Conservation (phyloP, 805 yeast genomes). For the Ogataea trehaloabstinens region DNA sequence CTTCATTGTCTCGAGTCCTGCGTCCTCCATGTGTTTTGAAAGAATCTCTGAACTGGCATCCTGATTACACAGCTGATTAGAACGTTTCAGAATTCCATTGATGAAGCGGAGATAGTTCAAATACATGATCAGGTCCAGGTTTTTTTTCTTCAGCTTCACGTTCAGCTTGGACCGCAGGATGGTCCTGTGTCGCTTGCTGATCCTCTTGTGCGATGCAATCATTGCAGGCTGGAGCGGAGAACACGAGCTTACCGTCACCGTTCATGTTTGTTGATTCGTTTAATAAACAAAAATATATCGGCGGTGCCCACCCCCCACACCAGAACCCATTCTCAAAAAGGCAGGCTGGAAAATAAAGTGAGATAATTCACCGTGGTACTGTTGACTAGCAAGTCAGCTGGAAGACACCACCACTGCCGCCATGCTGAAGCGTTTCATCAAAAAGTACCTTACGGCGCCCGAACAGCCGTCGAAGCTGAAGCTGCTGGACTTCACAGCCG, state of each 20-base stretch:
- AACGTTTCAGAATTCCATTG: constrained; percentile 38
- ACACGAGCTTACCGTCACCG: no score
- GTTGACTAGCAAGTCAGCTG: no score
- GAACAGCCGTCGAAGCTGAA: constrained; percentile 30
- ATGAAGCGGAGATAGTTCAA: constrained; percentile 48
- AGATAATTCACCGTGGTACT: no score
- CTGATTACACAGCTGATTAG: constrained; percentile 35
- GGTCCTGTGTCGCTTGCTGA: constrained; percentile 13
- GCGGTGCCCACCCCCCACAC: no score
- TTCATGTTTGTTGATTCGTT: no score
- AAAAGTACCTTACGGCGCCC: constrained; percentile 16
- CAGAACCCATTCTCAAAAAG: no score
- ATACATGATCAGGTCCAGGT: constrained; percentile 36
- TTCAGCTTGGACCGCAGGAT: constrained; percentile 7
- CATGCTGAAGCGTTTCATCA: constrained; percentile 9
- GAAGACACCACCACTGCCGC: no score
- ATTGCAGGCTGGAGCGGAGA: no score
- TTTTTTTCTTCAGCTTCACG: constrained; percentile 18
- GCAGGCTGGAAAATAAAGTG: no score
- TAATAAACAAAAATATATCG: background rate
- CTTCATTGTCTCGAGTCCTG: constrained; percentile 24
- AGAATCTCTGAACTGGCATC: constrained; percentile 44
- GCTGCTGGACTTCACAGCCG: constrained; percentile 57
- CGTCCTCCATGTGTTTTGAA: constrained; percentile 38
- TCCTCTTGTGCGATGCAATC: constrained; percentile 14